Evolutionary conservation across 805 yeast genomes (phyloP).

Genomic region (Maudiozyma pseudohumilis): DNA sequence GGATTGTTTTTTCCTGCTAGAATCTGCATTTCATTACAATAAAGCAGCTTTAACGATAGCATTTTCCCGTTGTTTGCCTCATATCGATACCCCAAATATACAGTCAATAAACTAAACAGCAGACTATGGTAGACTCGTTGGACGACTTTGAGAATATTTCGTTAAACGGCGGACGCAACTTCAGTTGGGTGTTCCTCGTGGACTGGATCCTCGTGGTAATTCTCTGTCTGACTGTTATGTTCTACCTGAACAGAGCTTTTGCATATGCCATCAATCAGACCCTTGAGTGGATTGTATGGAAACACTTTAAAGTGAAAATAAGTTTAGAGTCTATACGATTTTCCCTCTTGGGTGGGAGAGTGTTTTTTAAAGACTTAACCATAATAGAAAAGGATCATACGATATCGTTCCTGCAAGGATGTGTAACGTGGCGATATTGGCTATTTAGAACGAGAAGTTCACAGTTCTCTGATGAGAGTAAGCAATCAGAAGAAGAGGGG

Average conservation of each 20-base stretch:
- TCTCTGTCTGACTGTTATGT: conserved; percentile 52
- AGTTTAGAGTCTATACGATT: conserved; percentile 66
- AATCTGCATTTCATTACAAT: no score
- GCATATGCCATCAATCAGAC: conserved; percentile 49
- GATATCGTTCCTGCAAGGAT: conserved; percentile 57
- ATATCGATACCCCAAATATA: no score
- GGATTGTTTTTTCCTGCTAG: no score
- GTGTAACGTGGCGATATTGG: conserved; percentile 91
- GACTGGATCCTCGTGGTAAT: conserved; percentile 70
- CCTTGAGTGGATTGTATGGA: conserved; percentile 54
- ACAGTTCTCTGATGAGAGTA: conserved; percentile 9
- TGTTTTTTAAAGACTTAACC: conserved; percentile 67
- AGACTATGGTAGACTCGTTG: conserved; percentile 19
- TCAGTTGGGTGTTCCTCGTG: conserved; percentile 68
- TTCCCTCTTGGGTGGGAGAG: conserved; percentile 73
- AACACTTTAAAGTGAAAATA: conserved; percentile 43
- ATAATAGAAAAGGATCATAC: conserved; percentile 68
- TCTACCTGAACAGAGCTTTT: conserved; percentile 64
- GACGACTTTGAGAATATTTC: conserved; percentile 26
- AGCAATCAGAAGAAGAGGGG: conserved; percentile 11
- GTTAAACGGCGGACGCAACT: conserved; percentile 24
- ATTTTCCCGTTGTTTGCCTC: no score
- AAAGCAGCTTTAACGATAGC: no score
- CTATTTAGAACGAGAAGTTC: conserved; percentile 34
- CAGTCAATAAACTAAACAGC: no score